phyloP scores from a whole-genome alignment of 306 rosid genomes.

The Cotoneaster glaucophyllus region DNA sequence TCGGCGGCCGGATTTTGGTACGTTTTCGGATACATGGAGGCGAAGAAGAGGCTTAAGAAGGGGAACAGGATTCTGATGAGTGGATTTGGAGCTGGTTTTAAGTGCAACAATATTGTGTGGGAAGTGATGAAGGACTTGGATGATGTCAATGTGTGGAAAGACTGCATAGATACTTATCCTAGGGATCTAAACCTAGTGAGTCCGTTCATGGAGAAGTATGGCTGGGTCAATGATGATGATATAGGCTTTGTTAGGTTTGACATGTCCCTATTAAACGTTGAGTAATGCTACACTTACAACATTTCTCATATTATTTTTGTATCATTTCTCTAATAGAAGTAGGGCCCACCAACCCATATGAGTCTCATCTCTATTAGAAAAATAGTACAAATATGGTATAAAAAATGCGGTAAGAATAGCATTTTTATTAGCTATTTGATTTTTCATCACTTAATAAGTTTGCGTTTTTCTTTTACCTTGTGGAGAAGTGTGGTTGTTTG shows the following conservation, averaged over 20 bases:
- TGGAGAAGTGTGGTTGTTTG: no score
- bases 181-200: constrained; percentile 18
- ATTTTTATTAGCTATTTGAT: neutral
- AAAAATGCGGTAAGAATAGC: no score
- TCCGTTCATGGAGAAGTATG: constrained; percentile 58
- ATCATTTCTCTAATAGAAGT: no score
- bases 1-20: constrained; percentile 91
- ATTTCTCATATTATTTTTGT: no score
- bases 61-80: constrained; percentile 76
- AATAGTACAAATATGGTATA: no score
- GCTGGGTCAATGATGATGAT: constrained; percentile 65
- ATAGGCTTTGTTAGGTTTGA: constrained; percentile 58
- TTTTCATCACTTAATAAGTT: neutral
- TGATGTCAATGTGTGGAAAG: constrained; percentile 61
- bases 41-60: constrained; percentile 70
- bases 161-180: constrained; percentile 53
- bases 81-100: constrained; percentile 87
- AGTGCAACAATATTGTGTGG: constrained; percentile 91
- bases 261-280: neutral
- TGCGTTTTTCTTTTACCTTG: no score
- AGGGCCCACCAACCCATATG: no score
- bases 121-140: constrained; percentile 62
- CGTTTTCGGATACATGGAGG: constrained; percentile 87
- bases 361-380: no score
- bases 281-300: neutral